Conservation (phyloP, 257 asterid species). For the Salvia hispanica region DNA sequence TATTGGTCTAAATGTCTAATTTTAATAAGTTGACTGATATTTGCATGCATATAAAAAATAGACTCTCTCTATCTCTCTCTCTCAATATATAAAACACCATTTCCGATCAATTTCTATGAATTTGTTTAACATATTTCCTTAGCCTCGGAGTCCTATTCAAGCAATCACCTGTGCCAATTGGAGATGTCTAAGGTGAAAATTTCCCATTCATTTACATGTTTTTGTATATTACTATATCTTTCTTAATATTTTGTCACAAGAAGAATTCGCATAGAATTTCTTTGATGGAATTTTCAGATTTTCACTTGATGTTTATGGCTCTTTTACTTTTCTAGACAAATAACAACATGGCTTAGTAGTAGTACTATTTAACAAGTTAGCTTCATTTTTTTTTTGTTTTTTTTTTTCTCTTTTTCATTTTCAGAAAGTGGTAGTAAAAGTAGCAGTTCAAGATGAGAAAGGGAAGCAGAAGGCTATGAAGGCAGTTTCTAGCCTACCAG, state of each 20-base stretch:
- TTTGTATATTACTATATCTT: not conserved
- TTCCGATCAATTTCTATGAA: constrained; percentile 20
- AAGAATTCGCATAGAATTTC: not conserved
- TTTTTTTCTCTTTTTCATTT: not conserved
- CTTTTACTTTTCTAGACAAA: not conserved
- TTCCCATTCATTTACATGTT: constrained; percentile 20
- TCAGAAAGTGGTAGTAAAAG: constrained; percentile 64
- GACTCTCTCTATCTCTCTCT: not conserved
- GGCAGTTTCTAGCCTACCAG: constrained; percentile 59
- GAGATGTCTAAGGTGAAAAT: constrained; percentile 41
- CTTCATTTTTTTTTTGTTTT: too few species aligned
- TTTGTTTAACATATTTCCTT: constrained; percentile 28
- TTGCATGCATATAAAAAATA: constrained; percentile 20
- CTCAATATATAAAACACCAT: constrained; percentile 23
- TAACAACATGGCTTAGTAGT: not conserved
- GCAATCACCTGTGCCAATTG: constrained; percentile 13
- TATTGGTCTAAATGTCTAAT: not conserved
- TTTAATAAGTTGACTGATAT: constrained; percentile 11
- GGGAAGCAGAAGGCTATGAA: constrained; percentile 67
- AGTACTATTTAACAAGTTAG: not conserved
- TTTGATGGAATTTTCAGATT: constrained; percentile 7
- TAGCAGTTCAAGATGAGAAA: constrained; percentile 47
- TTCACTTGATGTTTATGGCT: not conserved
- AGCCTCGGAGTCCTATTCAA: constrained; percentile 24
- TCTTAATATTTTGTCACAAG: not conserved